These are phyloP conservation scores for Aureobasidium sp. DNA, from an alignment of 2,329 filamentous ascomycete genomes.

Conservation along the genomic window DNA sequence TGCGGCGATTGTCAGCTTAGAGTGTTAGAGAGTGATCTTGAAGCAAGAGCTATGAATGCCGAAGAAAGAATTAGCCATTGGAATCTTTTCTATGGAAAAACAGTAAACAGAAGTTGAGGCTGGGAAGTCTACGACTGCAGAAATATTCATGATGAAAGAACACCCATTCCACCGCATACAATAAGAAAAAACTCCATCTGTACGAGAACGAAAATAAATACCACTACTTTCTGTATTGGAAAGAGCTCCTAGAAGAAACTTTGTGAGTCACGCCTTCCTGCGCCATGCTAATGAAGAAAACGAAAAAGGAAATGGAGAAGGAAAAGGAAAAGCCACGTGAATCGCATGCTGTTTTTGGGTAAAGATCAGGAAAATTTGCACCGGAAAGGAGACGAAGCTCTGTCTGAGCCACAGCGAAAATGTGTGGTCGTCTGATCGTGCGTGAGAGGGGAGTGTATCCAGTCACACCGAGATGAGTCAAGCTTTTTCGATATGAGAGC, in stretches of 20 bases:
- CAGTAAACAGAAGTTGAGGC: not conserved
- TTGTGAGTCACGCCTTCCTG: not conserved
- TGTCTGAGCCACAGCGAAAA: not conserved
- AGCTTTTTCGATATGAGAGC: not conserved
- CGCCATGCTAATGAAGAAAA: not conserved
- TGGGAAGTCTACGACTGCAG: not conserved
- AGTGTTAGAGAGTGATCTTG: not conserved
- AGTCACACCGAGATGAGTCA: not conserved
- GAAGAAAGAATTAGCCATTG: not conserved
- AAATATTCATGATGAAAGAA: not conserved
- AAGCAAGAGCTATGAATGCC: not conserved
- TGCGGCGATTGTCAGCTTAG: conserved; percentile 6
- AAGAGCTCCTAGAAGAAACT: not conserved
- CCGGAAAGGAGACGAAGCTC: not conserved
- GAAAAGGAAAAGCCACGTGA: not conserved
- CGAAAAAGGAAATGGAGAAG: not conserved
- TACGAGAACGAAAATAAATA: not conserved
- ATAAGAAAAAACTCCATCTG: not conserved
- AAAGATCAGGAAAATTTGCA: too few species aligned
- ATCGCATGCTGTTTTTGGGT: not conserved
- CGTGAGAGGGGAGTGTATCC: too few species aligned
- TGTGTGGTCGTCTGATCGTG: not conserved
- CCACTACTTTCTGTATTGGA: not conserved
- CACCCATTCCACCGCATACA: not conserved
- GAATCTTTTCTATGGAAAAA: not conserved